Conservation (phyloP, 1,139 yeast genomes). For the Ogataea hybrid region DNA sequence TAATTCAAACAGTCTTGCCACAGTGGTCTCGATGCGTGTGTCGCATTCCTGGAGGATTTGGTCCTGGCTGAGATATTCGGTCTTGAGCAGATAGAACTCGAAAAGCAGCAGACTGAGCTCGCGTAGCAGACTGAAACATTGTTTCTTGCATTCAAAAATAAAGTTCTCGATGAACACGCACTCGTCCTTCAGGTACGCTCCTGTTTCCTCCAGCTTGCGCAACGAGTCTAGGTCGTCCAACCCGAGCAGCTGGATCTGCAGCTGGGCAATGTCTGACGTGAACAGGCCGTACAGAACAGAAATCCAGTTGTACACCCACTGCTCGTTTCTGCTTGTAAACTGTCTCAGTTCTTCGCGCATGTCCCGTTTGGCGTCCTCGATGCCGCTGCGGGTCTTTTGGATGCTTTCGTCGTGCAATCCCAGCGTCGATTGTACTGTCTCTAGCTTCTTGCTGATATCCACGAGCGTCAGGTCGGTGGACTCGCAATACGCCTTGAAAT, state of each 20-base stretch:
- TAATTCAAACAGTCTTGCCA: constrained; percentile 14
- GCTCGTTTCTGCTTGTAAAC: constrained; percentile 18
- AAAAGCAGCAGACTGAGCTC: constrained; percentile 27
- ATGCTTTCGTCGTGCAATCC: constrained; percentile 3
- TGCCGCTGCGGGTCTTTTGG: constrained; percentile 1
- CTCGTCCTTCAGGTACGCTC: constrained; percentile 19
- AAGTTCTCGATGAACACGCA: constrained; percentile 21
- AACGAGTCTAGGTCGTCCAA: constrained; percentile 24
- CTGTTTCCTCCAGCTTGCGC: constrained; percentile 22
- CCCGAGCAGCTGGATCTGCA: constrained; percentile 27
- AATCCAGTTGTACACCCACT: constrained; percentile 28
- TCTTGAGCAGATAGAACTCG: constrained; percentile 26
- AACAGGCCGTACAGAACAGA: constrained; percentile 29
- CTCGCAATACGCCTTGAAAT: constrained; percentile 17
- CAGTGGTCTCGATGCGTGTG: constrained; percentile 19
- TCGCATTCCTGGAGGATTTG: constrained; percentile 23
- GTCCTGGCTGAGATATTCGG: constrained; percentile 11
- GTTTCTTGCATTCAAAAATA: constrained; percentile 21
- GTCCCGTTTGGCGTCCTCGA: constrained; percentile 3
- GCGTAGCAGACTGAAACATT: constrained; percentile 23
- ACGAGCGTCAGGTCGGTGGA: constrained; percentile 22
- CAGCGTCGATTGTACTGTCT: constrained; percentile 9
- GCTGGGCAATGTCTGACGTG: constrained; percentile 23
- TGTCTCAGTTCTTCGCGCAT: constrained; percentile 7
- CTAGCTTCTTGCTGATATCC: constrained; percentile 21